phyloP scores from a whole-genome alignment of 169 alveolate species.

The Amoebophrya sp. region DNA sequence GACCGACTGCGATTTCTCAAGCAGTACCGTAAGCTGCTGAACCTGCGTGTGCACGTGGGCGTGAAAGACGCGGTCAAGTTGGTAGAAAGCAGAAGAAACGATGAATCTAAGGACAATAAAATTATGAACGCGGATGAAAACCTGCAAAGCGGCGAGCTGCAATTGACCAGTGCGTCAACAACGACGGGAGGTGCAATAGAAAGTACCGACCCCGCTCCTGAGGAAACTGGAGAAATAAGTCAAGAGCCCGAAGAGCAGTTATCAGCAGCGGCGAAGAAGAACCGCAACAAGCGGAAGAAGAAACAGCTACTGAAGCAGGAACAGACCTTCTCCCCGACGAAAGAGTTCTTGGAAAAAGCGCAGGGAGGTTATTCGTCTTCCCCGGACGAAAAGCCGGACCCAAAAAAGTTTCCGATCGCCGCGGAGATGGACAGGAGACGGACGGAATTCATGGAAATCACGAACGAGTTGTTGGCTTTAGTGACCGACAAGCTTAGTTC shows the following conservation, averaged over 20 bases:
- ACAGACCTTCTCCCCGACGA: too few species aligned
- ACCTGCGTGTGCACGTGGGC: not conserved
- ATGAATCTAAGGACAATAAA: too few species aligned
- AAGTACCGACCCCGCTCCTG: too few species aligned
- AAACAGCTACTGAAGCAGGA: too few species aligned
- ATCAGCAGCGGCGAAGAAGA: not conserved
- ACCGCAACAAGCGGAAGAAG: not conserved
- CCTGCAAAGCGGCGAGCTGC: not conserved
- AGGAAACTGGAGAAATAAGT: too few species aligned
- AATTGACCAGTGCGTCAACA: not conserved
- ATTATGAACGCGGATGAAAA: not conserved
- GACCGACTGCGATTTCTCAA: not conserved
- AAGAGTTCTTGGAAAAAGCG: not conserved
- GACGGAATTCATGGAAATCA: not conserved
- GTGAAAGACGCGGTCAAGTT: not conserved
- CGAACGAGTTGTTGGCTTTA: not conserved
- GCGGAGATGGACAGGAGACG: not conserved
- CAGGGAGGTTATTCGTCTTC: not conserved
- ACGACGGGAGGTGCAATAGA: too few species aligned
- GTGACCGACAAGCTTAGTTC: not conserved
- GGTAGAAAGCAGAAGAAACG: too few species aligned
- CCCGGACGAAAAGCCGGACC: too few species aligned
- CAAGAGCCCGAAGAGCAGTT: not conserved
- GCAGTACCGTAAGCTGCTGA: not conserved
- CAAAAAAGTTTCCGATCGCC: not conserved